Conservation (phyloP, 352 stramenopile genomes). For the Globisporangium solare region DNA sequence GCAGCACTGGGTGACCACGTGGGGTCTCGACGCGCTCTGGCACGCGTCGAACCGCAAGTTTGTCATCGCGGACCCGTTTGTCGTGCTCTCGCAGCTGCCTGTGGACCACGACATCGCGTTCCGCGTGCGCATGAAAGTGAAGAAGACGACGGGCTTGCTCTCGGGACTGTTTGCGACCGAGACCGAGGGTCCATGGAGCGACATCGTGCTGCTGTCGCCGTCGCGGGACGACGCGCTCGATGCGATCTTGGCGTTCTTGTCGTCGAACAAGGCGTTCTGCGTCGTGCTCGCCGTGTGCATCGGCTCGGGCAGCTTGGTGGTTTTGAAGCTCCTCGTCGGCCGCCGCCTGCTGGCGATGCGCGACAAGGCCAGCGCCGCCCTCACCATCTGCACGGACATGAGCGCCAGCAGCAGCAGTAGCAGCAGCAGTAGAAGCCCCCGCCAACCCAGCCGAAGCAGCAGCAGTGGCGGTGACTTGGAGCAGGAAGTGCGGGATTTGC, state of each 20-base stretch:
- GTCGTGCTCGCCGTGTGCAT: constrained; percentile 45
- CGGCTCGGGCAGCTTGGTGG: constrained; percentile 36
- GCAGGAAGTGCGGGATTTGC: constrained; percentile 60
- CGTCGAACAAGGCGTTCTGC: constrained; percentile 44
- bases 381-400: not conserved
- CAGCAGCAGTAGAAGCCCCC: not conserved
- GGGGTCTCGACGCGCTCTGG: constrained; percentile 59
- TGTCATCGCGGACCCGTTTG: constrained; percentile 43
- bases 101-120: constrained; percentile 48
- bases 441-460: not conserved
- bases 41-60: constrained; percentile 49
- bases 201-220: constrained; percentile 35
- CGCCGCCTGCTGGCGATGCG: constrained; percentile 24
- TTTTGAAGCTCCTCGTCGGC: constrained; percentile 29
- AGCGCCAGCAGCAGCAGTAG: constrained; percentile 3
- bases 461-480: constrained; percentile 23
- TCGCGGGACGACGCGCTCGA: constrained; percentile 44
- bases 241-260: constrained; percentile 43
- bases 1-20: constrained; percentile 65
- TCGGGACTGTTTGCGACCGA: constrained; percentile 50
- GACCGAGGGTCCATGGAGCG: constrained; percentile 54
- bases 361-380: constrained; percentile 5
- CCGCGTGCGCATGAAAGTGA: constrained; percentile 51
- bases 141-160: constrained; percentile 24
- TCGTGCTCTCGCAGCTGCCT: constrained; percentile 48